A percentile compares a stretch with the other conserved stretches of the same genome.
These are phyloP conservation scores for Fraxinus dipetala DNA, from an alignment of 305 asterid species.

Conservation along the genomic window DNA sequence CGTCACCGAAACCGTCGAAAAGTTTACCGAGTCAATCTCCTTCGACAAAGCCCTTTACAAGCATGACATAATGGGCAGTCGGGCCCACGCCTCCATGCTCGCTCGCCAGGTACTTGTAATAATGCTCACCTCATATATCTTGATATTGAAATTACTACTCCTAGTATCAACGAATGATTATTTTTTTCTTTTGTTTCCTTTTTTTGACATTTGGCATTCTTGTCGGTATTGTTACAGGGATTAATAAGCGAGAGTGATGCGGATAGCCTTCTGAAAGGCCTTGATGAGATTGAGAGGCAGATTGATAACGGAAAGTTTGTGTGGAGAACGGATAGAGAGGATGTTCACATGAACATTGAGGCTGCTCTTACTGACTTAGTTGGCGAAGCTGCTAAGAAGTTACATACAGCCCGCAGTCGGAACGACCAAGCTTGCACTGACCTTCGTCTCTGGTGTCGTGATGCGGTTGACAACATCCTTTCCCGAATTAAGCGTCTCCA, in stretches of 20 bases:
- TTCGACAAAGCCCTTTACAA: slow-evolving; percentile 82
- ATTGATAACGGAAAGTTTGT: slow-evolving; percentile 70
- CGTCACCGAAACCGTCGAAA: slow-evolving; percentile 81
- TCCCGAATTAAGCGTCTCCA: slow-evolving; percentile 60
- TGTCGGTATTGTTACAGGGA: slow-evolving; percentile 41
- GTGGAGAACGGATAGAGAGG: slow-evolving; percentile 97
- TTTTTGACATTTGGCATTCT: background rate
- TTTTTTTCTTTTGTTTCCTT: background rate
- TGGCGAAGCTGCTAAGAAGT: slow-evolving; percentile 98
- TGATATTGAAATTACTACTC: background rate
- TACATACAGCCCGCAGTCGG: slow-evolving; percentile 91
- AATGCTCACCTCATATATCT: background rate
- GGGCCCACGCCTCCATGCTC: slow-evolving; percentile 95
- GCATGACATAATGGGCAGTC: slow-evolving; percentile 92
- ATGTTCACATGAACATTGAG: slow-evolving; percentile 98
- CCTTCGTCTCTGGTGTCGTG: slow-evolving; percentile 89
- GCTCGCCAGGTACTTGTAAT: slow-evolving; percentile 59
- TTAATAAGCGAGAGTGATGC: slow-evolving; percentile 73
- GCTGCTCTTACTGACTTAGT: slow-evolving; percentile 91
- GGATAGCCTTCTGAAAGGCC: slow-evolving; percentile 64
- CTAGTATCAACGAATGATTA: background rate
- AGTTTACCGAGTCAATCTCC: slow-evolving; percentile 89
- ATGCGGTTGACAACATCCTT: slow-evolving; percentile 63
- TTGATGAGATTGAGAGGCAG: slow-evolving; percentile 63
- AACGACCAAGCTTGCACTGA: slow-evolving; percentile 95